Evolutionary conservation across 2,329 filamentous ascomycete genomes (phyloP).

Genomic region (Huntiella omanensis): DNA sequence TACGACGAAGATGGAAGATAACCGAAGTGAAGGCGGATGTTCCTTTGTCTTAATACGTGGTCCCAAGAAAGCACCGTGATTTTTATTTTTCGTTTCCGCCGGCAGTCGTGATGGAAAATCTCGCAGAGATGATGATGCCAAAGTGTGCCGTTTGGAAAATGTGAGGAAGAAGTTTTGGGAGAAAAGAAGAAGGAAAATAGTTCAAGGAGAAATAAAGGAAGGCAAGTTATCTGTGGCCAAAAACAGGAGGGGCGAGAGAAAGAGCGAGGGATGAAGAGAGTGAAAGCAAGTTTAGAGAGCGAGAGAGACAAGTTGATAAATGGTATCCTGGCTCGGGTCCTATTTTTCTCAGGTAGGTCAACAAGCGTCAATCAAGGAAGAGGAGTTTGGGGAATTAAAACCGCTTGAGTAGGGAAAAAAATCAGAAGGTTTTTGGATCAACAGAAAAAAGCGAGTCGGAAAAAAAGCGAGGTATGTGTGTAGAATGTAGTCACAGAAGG

Average conservation of each 20-base stretch:
- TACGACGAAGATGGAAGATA: too few relatives aligned
- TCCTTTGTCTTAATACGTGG: too few relatives aligned
- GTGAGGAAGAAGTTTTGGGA: too few relatives aligned
- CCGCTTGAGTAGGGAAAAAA: constrained; percentile 2
- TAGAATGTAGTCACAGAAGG: too few relatives aligned
- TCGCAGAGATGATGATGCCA: constrained; percentile 3
- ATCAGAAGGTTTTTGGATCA: background rate
- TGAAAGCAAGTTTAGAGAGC: background rate
- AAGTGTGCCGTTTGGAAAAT: background rate
- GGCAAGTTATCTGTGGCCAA: constrained; percentile 3
- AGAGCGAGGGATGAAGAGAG: constrained; percentile 5
- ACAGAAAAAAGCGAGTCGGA: too few relatives aligned
- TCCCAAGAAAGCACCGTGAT: background rate
- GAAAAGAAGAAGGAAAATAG: too few relatives aligned
- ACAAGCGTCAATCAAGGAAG: background rate
- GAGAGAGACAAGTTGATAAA: constrained; percentile 2
- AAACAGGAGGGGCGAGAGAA: background rate
- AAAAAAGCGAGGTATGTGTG: too few relatives aligned
- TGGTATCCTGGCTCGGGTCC: constrained; percentile 3
- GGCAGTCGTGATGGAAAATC: constrained; percentile 1
- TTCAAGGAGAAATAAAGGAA: too few relatives aligned
- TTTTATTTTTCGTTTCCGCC: background rate
- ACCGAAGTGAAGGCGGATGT: too few relatives aligned
- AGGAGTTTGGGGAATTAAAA: constrained; percentile 6
- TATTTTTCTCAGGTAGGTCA: constrained; percentile 1